Conservation (phyloP, 2,329 filamentous ascomycete species). For the Sarocladium kiliense region DNA sequence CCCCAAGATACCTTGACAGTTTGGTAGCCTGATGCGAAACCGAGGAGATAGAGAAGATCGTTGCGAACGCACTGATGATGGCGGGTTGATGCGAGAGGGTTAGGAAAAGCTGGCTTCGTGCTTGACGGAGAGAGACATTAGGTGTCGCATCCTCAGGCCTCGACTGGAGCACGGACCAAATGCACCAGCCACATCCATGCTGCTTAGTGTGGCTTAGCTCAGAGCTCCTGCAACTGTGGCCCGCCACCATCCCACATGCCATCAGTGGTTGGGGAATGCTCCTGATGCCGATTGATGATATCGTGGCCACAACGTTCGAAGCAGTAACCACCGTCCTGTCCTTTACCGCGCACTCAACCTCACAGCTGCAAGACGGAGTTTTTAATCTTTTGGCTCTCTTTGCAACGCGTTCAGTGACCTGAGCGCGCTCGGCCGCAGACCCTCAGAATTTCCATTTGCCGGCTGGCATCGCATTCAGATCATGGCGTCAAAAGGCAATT, state of each 20-base stretch:
- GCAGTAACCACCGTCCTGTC: not conserved
- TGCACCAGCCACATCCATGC: not conserved
- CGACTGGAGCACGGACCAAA: not conserved
- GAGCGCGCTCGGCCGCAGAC: not conserved
- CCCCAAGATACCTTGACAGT: not conserved
- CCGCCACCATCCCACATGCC: slow-evolving; percentile 3
- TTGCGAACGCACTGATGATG: not conserved
- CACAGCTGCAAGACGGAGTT: not conserved
- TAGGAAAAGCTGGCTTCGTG: not conserved
- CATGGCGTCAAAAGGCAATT: slow-evolving; percentile 42
- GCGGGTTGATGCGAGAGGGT: not conserved
- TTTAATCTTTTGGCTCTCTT: not conserved
- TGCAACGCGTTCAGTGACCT: not conserved
- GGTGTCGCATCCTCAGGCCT: slow-evolving; percentile 5
- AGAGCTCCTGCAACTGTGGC: slow-evolving; percentile 3
- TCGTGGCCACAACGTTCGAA: not conserved
- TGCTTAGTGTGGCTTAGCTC: not conserved
- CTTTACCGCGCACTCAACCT: not conserved
- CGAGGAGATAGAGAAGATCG: not conserved
- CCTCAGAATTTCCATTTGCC: not conserved
- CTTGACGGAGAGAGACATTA: not conserved
- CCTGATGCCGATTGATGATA: not conserved
- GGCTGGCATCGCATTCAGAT: no score
- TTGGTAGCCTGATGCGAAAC: no score
- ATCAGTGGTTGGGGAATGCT: not conserved